Percentiles rank a stretch among this genome's conserved stretches.
phyloP scores from a whole-genome alignment of 306 rosid genomes.

The Heteromeles arbutifolia region DNA sequence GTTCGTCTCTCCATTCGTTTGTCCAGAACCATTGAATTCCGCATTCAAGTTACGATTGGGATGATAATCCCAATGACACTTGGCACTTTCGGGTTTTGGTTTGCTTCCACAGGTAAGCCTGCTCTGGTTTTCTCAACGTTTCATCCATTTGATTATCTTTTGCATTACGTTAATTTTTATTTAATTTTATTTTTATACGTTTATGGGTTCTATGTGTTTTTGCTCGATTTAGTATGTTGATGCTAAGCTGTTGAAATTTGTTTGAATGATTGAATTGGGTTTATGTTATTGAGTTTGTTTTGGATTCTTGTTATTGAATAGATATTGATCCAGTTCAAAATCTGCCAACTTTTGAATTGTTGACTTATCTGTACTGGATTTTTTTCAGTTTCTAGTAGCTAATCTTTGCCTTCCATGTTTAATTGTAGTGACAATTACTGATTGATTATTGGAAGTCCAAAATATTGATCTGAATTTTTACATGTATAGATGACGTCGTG shows the following conservation, averaged over 20 bases:
- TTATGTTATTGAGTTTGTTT: neutral
- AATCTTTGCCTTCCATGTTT: neutral
- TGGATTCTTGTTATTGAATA: neutral
- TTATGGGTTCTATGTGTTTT: neutral
- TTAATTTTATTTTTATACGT: neutral
- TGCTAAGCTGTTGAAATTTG: neutral
- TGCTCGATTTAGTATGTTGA: neutral
- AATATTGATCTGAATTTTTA: neutral
- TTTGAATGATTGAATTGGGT: neutral
- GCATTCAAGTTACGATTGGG: neutral
- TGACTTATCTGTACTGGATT: neutral
- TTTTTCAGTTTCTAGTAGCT: neutral
- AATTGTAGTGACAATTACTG: neutral
- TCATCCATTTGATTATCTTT: neutral
- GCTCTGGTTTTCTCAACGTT: neutral
- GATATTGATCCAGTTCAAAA: neutral
- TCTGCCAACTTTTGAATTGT: neutral
- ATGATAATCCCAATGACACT: neutral
- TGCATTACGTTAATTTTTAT: neutral
- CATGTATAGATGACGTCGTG: neutral
- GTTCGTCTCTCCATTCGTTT: neutral
- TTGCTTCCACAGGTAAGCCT: slow-evolving; percentile 5
- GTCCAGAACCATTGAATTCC: neutral
- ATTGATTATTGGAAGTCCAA: neutral
- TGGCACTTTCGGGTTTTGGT: neutral